Base-by-base conservation (phyloP, 2,329 filamentous ascomycete species). In the Fusarium euwallaceae region DNA sequence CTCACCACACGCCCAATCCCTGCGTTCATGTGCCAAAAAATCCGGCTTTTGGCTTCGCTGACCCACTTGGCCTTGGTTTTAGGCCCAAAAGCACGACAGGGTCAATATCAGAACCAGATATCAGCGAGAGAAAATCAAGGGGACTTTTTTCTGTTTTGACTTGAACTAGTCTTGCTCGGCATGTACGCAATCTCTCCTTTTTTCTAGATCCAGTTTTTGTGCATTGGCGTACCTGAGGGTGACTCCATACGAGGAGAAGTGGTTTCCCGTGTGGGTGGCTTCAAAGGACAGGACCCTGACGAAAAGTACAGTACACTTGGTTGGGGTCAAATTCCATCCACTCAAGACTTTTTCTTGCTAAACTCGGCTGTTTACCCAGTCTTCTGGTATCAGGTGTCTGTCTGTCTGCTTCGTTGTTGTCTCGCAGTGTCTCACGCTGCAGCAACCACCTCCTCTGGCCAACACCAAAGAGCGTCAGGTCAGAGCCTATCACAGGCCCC, bases 11-110 rank as follows among this genome's bases (percentile, higher is more conserved):
- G n/a, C 73, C 73, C 39, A 63, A 74, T 74, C 73, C 73, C 70
- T 76, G 73, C 65, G 65, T 72, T 53, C 48, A 76, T 68, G 59
- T 69, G 59, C 64, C 29, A 56, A 70, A 24, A 65, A 72, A 77
- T 78, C 75, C 76, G 71, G 76, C 73, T 78, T 78, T 73, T 73
- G 64, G 55, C 61, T 69, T 22, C 51, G 67, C 66, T 34, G 64
- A 69, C 75, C 76, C 76, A 78, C 76, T 76, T 78, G 72, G 76
- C 56, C 69, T 64, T 69, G 61, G 64, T 51, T 78, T 78, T 77
- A 64, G 75, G 76, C 73, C 41, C 34, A 53, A 39, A 39, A 53
- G 43, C 36, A 48, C 48, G 32, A 43, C 45, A 55, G 61, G 58
- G 62, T 27, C 56, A 65, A 56, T 56, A 66, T 67, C 61, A 43